Base-by-base conservation (phyloP, 2,329 filamentous ascomycete genomes). In the Aspergillus piperis region DNA sequence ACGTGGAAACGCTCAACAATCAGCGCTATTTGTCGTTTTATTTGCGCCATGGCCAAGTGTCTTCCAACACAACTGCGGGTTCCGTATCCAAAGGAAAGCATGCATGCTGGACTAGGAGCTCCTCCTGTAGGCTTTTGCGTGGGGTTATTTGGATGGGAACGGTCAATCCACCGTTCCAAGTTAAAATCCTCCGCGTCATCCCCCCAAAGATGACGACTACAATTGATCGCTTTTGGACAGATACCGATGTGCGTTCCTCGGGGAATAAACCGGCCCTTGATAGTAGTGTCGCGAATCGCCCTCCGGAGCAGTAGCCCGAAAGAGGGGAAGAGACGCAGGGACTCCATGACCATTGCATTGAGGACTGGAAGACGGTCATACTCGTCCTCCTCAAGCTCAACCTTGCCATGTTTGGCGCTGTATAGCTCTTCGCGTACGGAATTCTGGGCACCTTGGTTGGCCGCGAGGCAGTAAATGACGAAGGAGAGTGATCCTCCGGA, bases 341-440 rank as follows among this genome's bases (percentile, higher is more conserved):
- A 82, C 75, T 96, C 91, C 69, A 83, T 87, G 71, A 88, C 87
- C 6, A 95, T 85, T 30, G 90, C 90, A 70, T 90, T 87, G 36
- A 93, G 84, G 72, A 92, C 93, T 3, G 89, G 86, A 74, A 94
- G 83, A 57, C 80, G 80, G 76, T 93, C 90, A 64, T 62, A 62
- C 10, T 63, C 58, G n/a, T 60, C 23, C 15, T 59, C 51, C 2
- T 41, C 17, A 5, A 59, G 17, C 17, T 19, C 17, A 19, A 19
- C 17, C 17, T 19, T 19, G 17, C 17, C 17, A 19, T 19, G 17
- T 19, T 19, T 19, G 17, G 17, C 17, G 17, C 2, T 19, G 17
- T 19, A 19, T 19, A 19, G 17, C 17, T 19, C 17, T 19, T 19
- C 17, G 2, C 17, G 17, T 19, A 19, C 17, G 17, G 17, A 19